Conservation (phyloP, 2,329 filamentous ascomycete species). For the Fusarium xyrophilum region DNA sequence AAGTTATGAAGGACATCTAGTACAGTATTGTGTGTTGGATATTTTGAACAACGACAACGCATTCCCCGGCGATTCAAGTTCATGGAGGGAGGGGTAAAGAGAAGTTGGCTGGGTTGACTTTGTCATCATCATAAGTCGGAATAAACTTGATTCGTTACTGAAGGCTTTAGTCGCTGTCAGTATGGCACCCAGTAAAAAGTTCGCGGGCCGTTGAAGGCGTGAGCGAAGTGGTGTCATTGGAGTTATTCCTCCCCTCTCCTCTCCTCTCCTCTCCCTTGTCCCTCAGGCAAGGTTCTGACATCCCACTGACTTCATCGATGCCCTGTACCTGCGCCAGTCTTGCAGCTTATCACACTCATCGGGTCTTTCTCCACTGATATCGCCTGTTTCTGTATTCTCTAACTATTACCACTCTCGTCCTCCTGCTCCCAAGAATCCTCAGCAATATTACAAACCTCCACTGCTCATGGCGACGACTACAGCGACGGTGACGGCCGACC, state of each 20-base stretch:
- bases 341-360: slow-evolving; percentile 32
- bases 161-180: slow-evolving; percentile 21
- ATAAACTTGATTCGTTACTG: slow-evolving; percentile 27
- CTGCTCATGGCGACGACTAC: slow-evolving; percentile 18
- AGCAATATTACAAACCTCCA: slow-evolving; percentile 1
- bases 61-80: not conserved
- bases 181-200: slow-evolving; percentile 27
- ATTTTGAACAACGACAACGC: not conserved
- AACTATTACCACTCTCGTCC: slow-evolving; percentile 1
- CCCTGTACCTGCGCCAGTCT: slow-evolving; percentile 37
- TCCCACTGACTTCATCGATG: slow-evolving; percentile 31
- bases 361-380: slow-evolving; percentile 15
- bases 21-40: not conserved
- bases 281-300: slow-evolving; percentile 6
- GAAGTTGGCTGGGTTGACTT: slow-evolving; percentile 7
- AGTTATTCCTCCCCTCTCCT: slow-evolving; percentile 14
- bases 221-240: slow-evolving; percentile 26
- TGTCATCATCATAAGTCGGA: slow-evolving; percentile 1
- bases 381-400: slow-evolving; percentile 1
- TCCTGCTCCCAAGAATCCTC: not conserved
- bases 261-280: slow-evolving; percentile 1
- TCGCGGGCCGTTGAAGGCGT: slow-evolving; percentile 29
- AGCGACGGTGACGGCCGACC: slow-evolving; percentile 24
- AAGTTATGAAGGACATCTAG: not conserved
- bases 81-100: slow-evolving; percentile 11